These are phyloP conservation scores for Cenchrus americanus DNA, from an alignment of 176 grass and related monocot genomes.

Conservation along the genomic window DNA sequence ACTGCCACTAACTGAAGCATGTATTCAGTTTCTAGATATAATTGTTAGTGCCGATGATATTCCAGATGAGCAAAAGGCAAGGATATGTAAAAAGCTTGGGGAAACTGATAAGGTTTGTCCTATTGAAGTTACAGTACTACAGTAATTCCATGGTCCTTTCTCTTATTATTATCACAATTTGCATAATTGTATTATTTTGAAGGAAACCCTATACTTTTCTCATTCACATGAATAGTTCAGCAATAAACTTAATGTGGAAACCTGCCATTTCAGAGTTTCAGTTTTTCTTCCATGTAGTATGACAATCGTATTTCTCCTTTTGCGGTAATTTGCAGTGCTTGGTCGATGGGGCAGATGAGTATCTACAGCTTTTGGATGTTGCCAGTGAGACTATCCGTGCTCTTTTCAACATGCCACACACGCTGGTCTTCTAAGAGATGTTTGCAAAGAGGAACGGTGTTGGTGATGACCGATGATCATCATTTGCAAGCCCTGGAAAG, in stretches of 20 bases:
- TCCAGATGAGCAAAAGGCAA: conserved; percentile 91
- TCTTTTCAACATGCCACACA: conserved; percentile 88
- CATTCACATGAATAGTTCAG: background rate
- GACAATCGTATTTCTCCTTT: background rate
- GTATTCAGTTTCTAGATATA: conserved; percentile 80
- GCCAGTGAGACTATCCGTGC: conserved; percentile 70
- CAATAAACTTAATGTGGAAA: background rate
- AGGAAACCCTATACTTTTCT: conserved; percentile 10
- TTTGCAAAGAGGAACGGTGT: background rate
- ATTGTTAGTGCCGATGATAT: conserved; percentile 72
- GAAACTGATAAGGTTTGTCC: conserved; percentile 91
- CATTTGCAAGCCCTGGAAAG: conserved; percentile 7
- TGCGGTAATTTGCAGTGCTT: conserved; percentile 68
- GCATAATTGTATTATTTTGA: background rate
- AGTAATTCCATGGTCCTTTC: background rate
- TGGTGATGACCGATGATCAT: background rate
- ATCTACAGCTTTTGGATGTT: conserved; percentile 85
- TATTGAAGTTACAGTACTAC: background rate
- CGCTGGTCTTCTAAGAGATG: conserved; percentile 47
- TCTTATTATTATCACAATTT: background rate
- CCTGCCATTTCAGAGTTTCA: background rate
- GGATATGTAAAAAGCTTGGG: conserved; percentile 93
- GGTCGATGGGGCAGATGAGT: conserved; percentile 94
- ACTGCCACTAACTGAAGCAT: conserved; percentile 44
- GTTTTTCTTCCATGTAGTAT: background rate